These are phyloP conservation scores for Botrytis aclada DNA, from an alignment of 2,329 filamentous ascomycete genomes.

Conservation along the genomic window DNA sequence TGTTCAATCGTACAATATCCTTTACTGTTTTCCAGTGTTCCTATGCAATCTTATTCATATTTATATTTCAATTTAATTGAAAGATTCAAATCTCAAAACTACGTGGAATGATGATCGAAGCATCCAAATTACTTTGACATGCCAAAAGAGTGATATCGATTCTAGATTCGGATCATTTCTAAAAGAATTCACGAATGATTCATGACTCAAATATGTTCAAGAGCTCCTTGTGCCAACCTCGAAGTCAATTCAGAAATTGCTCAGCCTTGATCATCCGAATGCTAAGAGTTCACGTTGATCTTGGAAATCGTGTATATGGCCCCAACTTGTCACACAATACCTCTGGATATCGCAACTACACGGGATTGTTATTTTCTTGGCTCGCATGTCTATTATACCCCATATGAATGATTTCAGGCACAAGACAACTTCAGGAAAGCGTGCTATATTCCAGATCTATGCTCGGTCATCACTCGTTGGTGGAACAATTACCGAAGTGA, in stretches of 20 bases:
- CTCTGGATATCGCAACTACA: not conserved
- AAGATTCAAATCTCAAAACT: not conserved
- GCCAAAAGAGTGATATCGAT: not conserved
- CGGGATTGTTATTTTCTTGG: not conserved
- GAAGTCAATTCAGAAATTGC: not conserved
- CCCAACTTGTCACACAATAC: not conserved
- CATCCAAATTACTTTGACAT: not conserved
- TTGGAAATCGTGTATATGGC: not conserved
- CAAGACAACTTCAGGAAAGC: not conserved
- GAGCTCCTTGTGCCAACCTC: too few species aligned
- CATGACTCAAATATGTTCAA: not conserved
- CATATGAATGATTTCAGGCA: not conserved
- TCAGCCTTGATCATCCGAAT: not conserved
- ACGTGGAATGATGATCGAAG: not conserved
- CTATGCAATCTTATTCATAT: too few species aligned
- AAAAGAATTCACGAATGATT: not conserved
- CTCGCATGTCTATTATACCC: not conserved
- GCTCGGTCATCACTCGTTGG: too few species aligned
- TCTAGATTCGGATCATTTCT: not conserved
- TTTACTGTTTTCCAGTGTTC: not conserved
- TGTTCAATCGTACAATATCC: not conserved
- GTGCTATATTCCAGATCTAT: not conserved
- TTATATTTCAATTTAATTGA: not conserved
- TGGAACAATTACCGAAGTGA: not conserved
- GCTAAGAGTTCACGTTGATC: not conserved